These are phyloP conservation scores for Aspergillus mulundensis DNA, from an alignment of 495 filamentous ascomycete genomes.

Conservation along the genomic window DNA sequence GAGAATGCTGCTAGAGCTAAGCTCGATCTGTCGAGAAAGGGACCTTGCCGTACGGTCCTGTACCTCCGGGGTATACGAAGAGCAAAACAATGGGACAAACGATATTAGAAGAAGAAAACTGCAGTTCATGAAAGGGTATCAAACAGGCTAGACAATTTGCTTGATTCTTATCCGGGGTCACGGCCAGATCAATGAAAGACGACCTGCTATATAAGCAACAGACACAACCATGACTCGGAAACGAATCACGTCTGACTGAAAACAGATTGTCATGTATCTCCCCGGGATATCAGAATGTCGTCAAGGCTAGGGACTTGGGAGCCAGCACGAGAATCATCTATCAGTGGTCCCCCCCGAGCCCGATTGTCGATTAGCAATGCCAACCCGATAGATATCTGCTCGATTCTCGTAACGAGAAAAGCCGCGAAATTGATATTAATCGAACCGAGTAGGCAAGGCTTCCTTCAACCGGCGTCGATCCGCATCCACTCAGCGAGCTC, in stretches of 20 bases:
- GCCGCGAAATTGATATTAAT: conserved; percentile 1
- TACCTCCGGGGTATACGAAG: conserved; percentile 2
- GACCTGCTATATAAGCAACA: conserved; percentile 9
- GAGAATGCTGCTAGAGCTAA: conserved; percentile 3
- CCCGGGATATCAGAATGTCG: conserved; percentile 7
- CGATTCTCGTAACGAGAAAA: conserved; percentile 13
- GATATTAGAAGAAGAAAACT: neutral
- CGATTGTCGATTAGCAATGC: conserved; percentile 10
- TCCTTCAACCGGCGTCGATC: conserved; percentile 1
- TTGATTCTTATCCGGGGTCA: conserved; percentile 5
- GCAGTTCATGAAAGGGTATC: neutral
- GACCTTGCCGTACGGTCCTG: conserved; percentile 3
- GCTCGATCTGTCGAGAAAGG: neutral
- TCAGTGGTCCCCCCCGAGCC: neutral
- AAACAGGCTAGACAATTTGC: conserved; percentile 1
- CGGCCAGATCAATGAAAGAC: neutral
- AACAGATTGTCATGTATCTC: conserved; percentile 14
- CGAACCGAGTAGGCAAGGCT: neutral
- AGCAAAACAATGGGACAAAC: conserved; percentile 1
- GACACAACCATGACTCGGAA: neutral
- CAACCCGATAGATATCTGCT: conserved; percentile 11
- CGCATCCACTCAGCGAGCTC: conserved; percentile 1
- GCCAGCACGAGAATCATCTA: neutral
- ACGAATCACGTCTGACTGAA: conserved; percentile 5
- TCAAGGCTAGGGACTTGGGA: neutral